Evolutionary conservation across 2,329 filamentous ascomycete species (phyloP), one percentile per base, ranked within the genome.

Genomic region (Alternaria ethzedia): DNA sequence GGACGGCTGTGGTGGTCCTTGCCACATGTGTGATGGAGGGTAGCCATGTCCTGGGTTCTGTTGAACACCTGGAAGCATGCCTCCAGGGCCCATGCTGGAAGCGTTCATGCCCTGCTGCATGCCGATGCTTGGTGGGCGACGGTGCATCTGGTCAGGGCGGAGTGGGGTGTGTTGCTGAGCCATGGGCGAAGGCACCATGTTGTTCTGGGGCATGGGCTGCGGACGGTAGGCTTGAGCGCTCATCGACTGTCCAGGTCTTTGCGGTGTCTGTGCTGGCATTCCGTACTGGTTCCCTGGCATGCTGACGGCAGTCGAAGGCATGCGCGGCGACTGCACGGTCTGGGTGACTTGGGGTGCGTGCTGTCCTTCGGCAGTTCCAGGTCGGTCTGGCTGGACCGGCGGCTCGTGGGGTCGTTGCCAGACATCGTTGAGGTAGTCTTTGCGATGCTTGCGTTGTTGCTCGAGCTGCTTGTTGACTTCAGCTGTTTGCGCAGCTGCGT

Each of bases 381-480:
- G 78, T 23, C 79, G 80, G 61, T 80, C 81, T 49, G 82, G 82
- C n/a, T 85, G 83, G 20, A 82, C 81, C 4, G 92, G 89, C 63
- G 91, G 89, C 76, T 97, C 93, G 69, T 96, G 94, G 11, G 92
- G 90, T 65, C 91, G 87, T 68, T 91, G 88, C 91, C 94, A 98
- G 68, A 94, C 87, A 59, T 89, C 89, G 58, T 95, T 90, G 68
- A 97, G 85, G 70, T 93, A 96, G 62, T 94, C 90, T 63, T 86
- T 88, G 62, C 96, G 91, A 80, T 91, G 90, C 43, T 89, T 89
- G 62, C 95, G 90, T 79, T 94, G 91, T 71, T 91, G 88, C 74
- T 91, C 93, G 55, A 98, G 85, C 50, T 88, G 87, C 73, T 96
- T 93, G 82, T 95, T 98, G 82, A 91, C 97, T 71, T 98, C 95